Conservation (phyloP, 2,329 filamentous ascomycete species). For the Phialemonium atrogriseum region DNA sequence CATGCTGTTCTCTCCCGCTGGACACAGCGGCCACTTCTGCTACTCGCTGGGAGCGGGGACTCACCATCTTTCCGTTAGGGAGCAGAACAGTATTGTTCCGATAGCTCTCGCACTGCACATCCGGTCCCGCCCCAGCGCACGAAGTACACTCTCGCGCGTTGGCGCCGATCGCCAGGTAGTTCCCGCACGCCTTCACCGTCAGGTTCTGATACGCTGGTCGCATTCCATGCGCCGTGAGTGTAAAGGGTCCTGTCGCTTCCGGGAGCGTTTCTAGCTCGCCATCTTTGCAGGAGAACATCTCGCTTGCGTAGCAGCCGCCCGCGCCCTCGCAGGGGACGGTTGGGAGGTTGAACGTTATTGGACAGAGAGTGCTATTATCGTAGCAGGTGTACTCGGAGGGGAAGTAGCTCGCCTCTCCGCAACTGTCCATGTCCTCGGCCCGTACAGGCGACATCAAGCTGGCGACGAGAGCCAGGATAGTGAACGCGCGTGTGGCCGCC, state of each 20-base stretch:
- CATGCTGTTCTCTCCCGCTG: too few species aligned
- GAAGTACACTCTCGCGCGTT: slow-evolving; percentile 8
- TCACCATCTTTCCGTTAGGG: slow-evolving; percentile 8
- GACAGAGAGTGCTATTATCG: slow-evolving; percentile 8
- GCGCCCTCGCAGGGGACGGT: slow-evolving; percentile 6
- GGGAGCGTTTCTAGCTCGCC: slow-evolving; percentile 5
- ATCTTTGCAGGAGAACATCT: slow-evolving; percentile 6
- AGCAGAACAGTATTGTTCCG: slow-evolving; percentile 6
- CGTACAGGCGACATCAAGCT: too few species aligned
- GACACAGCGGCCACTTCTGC: too few species aligned
- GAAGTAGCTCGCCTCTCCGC: slow-evolving; percentile 8
- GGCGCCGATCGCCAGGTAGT: slow-evolving; percentile 10
- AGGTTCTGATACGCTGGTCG: slow-evolving; percentile 3
- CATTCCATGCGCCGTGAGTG: slow-evolving; percentile 3
- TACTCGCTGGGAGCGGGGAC: neutral
- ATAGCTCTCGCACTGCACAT: slow-evolving; percentile 6
- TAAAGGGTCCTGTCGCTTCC: slow-evolving; percentile 6
- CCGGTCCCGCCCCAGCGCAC: slow-evolving; percentile 3
- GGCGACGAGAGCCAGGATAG: too few species aligned
- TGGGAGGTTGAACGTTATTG: slow-evolving; percentile 5
- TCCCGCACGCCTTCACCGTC: slow-evolving; percentile 8
- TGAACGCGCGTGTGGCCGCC: too few species aligned
- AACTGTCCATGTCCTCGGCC: too few species aligned
- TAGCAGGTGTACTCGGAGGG: slow-evolving; percentile 11
- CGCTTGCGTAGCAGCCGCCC: slow-evolving; percentile 7